Conservation (phyloP, 495 filamentous ascomycete genomes). For the Lasiosphaeriaceae sp. region DNA sequence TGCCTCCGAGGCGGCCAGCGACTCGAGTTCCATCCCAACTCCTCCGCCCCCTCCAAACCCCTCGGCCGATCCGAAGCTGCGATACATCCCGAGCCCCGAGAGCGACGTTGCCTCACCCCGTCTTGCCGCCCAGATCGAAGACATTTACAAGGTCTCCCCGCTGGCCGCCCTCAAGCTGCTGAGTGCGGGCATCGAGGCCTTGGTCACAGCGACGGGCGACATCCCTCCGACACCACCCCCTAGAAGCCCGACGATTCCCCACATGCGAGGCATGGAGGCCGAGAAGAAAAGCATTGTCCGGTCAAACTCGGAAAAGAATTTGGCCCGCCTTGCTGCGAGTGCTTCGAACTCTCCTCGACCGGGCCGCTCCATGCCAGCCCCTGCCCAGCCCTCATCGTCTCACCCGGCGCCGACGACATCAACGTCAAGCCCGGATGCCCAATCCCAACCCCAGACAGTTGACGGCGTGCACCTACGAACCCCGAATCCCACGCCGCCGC, state of each 20-base stretch:
- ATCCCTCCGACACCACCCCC: constrained; percentile 70
- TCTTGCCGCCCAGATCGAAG: constrained; percentile 34
- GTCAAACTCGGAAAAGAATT: constrained; percentile 48
- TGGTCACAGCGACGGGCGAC: constrained; percentile 69
- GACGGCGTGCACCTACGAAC: constrained; percentile 44
- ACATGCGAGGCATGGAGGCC: constrained; percentile 53
- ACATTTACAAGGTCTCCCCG: constrained; percentile 70
- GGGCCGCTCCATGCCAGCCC: constrained; percentile 10
- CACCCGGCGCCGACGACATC: constrained; percentile 8
- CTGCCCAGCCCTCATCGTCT: constrained; percentile 5
- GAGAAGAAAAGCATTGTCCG: constrained; percentile 56
- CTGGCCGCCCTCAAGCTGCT: constrained; percentile 77
- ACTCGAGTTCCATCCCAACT: constrained; percentile 15
- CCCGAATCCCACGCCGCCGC: constrained; percentile 19
- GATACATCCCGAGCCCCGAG: constrained; percentile 11
- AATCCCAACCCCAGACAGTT: constrained; percentile 25
- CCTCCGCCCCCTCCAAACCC: constrained; percentile 50
- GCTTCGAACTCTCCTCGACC: constrained; percentile 14
- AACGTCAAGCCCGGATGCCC: too few species aligned
- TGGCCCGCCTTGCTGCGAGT: constrained; percentile 27
- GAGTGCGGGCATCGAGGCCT: constrained; percentile 63
- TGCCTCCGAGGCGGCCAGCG: constrained; percentile 9
- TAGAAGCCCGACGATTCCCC: constrained; percentile 55
- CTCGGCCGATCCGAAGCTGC: constrained; percentile 44
- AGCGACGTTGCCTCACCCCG: constrained; percentile 25